phyloP scores from a whole-genome alignment of 345 rosid species.

The Eucalyptus tenuipes region DNA sequence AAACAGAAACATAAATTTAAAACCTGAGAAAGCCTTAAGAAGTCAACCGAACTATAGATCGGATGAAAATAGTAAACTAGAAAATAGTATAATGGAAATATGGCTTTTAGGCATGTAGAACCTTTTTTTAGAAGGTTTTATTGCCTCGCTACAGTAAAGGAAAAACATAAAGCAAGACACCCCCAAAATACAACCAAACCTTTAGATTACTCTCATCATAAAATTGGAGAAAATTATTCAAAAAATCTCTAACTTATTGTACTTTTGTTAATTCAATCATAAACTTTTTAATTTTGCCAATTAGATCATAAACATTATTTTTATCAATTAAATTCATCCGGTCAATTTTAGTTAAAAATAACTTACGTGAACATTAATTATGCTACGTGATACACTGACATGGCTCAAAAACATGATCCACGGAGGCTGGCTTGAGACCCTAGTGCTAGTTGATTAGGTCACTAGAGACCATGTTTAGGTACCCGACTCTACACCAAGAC shows the following conservation, averaged over 20 bases:
- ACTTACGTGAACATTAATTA: rapidly evolving
- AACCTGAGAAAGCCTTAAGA: not conserved
- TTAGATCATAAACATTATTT: no score
- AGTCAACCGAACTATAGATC: not conserved
- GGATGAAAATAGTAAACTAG: not conserved
- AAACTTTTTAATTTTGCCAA: no score
- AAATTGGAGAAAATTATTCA: rapidly evolving
- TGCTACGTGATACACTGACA: rapidly evolving
- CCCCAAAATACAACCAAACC: rapidly evolving
- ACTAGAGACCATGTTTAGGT: not conserved
- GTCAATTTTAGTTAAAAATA: no score
- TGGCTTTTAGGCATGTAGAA: not conserved
- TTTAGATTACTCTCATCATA: not conserved
- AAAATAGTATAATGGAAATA: not conserved
- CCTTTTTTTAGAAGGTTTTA: not conserved
- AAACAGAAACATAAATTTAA: not conserved
- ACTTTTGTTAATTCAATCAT: no score
- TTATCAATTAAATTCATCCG: no score
- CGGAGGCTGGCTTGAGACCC: rapidly evolving
- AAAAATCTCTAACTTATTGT: no score
- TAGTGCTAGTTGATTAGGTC: not conserved
- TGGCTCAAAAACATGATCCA: no score
- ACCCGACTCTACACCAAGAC: not conserved
- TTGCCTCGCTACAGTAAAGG: rapidly evolving
- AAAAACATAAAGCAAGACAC: not conserved